Conservation (phyloP, 2,329 filamentous ascomycete species). For the Colletotrichum sp. region DNA sequence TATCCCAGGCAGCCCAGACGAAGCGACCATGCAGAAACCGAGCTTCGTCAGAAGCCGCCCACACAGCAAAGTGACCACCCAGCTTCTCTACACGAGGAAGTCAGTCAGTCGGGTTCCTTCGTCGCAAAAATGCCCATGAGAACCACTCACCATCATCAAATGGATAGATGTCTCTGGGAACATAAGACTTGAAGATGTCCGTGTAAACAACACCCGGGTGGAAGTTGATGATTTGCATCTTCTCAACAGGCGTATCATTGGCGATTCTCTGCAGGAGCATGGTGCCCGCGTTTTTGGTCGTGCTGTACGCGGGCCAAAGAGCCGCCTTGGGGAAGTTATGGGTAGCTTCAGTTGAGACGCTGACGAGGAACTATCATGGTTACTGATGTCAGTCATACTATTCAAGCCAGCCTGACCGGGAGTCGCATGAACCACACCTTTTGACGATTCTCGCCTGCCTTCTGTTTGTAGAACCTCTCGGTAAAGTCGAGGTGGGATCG, state of each 20-base stretch:
- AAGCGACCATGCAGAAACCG: conserved; percentile 43
- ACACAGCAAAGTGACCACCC: conserved; percentile 36
- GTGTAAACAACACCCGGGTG: conserved; percentile 45
- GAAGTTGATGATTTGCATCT: conserved; percentile 43
- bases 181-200: conserved; percentile 26
- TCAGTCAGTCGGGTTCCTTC: background rate
- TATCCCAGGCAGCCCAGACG: conserved; percentile 46
- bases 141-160: conserved; percentile 31
- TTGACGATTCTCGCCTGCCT: conserved; percentile 13
- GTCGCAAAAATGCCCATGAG: background rate
- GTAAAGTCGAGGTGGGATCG: conserved; percentile 13
- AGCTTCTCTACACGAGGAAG: background rate
- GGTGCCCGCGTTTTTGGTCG: conserved; percentile 43
- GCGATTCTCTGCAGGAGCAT: conserved; percentile 42
- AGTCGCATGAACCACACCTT: conserved; percentile 19
- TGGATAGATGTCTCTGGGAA: conserved; percentile 23
- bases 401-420: background rate
- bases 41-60: conserved; percentile 42
- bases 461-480: conserved; percentile 36
- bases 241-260: conserved; percentile 32
- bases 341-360: conserved; percentile 32
- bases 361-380: conserved; percentile 31
- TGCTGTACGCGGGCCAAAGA: conserved; percentile 22
- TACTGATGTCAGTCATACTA: background rate
- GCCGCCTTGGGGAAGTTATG: conserved; percentile 29